phyloP scores from a whole-genome alignment of 2,329 filamentous ascomycete genomes.

The Cryphonectria carpinicola region DNA sequence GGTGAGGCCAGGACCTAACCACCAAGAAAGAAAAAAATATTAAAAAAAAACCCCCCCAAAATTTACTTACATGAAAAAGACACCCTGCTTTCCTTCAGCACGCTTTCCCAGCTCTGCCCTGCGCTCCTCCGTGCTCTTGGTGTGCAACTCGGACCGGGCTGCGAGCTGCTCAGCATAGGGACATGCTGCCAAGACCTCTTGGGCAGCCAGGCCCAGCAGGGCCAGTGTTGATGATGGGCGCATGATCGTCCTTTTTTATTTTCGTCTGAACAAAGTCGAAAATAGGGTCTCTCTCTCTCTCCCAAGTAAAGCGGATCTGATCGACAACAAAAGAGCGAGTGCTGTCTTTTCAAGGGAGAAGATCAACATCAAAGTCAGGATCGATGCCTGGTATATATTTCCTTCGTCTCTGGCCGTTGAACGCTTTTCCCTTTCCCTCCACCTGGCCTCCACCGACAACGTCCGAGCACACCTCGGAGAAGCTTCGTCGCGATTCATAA shows the following conservation, averaged over 20 bases:
- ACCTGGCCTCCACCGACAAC: not conserved
- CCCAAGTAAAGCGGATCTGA: not conserved
- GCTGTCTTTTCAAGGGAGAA: not conserved
- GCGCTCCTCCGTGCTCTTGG: not conserved
- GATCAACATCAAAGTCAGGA: not conserved
- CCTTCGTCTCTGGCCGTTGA: not conserved
- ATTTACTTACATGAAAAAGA: conserved; percentile 24
- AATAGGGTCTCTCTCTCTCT: not conserved
- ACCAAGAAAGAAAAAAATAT: not conserved
- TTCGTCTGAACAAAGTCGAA: not conserved
- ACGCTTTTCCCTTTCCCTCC: not conserved
- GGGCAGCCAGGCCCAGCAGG: conserved; percentile 13
- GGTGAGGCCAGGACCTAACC: not conserved
- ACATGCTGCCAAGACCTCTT: conserved; percentile 22
- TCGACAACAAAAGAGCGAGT: not conserved
- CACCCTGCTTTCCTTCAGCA: conserved; percentile 22
- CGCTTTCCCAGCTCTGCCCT: conserved; percentile 4
- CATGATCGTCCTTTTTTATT: conserved; percentile 3
- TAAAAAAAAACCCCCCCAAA: no score
- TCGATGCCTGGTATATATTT: conserved; percentile 9
- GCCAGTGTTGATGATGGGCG: conserved; percentile 14
- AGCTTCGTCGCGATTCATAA: not conserved
- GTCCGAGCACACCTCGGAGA: conserved; percentile 10
- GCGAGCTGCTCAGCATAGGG: conserved; percentile 19
- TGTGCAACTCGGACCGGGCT: conserved; percentile 10